Base-by-base conservation (phyloP, 345 rosid species). In the Eucalyptus dawsonii region DNA sequence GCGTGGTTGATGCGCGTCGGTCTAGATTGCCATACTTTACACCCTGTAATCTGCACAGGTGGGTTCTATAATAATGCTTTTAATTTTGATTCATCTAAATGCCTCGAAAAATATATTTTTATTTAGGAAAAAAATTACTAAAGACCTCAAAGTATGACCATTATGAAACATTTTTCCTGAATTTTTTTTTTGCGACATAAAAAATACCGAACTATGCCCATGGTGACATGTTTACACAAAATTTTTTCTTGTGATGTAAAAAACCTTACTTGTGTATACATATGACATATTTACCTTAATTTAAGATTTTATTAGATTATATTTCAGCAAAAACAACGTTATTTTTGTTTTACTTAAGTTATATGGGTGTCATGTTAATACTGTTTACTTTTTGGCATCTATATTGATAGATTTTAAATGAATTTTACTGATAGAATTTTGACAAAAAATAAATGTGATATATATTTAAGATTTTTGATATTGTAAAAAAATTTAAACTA, bases 181-280 rank as follows among this genome's bases (percentile, higher is more conserved):
- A 0, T 10, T 24, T 56, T 56, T 56, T 56, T 24, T 56, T 22
- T 5, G 13, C 1, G 6, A 24, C 58, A 8, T 53, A 22, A 24
- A 56, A 56, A 56, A 56, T 24, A 22, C 1, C 3, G 4, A 56
- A 22, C 10, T 9, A 22, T 22, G 5, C 3, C 5, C 5, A 21
- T 0, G 0, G 5, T 7, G 5, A 22, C 1, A 0, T 56, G 27
- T 56, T 56, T 56, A 56, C 0, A 1, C 27, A 2, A 54, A 56
- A 2, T 9, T 54, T 8, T 56, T 8, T 56, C 1, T 22, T 56
- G 11, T 56, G 12, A 56, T 0, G 1, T 56, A 9, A 22, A 56
- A 54, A 56, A 8, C 5, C 1, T 54, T 8, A 54, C 2, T 0
- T 9, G 2, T 54, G 12, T 56, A 56, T 21, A 6, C 3, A 56